Evolutionary conservation across 1,139 yeast species (phyloP).

Genomic region (Sugiyamaella neomexicana): DNA sequence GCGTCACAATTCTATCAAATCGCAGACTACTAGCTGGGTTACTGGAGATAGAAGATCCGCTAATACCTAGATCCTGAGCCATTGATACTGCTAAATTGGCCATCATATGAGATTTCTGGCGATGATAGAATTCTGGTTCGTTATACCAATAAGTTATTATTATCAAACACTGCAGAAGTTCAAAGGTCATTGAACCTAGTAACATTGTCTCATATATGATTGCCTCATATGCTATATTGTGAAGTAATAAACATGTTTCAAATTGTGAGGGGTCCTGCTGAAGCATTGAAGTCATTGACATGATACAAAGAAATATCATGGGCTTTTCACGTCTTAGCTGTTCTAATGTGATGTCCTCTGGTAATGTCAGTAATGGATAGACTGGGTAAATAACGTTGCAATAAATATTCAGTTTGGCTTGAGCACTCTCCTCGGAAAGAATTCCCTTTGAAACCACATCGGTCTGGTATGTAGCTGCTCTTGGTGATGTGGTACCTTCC

Average conservation of each 20-base stretch:
- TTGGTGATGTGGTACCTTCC: constrained; percentile 25
- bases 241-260: constrained; percentile 50
- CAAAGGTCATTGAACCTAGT: constrained; percentile 70
- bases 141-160: constrained; percentile 76
- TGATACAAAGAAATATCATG: constrained; percentile 59
- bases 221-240: constrained; percentile 58
- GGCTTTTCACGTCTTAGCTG: constrained; percentile 56
- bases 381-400: constrained; percentile 32
- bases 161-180: constrained; percentile 62
- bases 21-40: constrained; percentile 21
- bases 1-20: constrained; percentile 40
- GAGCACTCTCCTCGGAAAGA: constrained; percentile 38
- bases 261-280: constrained; percentile 40
- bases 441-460: constrained; percentile 39
- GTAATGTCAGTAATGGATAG: constrained; percentile 59
- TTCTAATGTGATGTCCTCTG: constrained; percentile 47
- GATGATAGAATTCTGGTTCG: constrained; percentile 77
- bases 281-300: constrained; percentile 59
- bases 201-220: constrained; percentile 64
- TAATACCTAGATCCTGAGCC: constrained; percentile 74
- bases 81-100: constrained; percentile 66
- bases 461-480: constrained; percentile 33
- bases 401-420: constrained; percentile 35
- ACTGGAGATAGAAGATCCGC: constrained; percentile 38
- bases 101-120: constrained; percentile 72